Conservation (phyloP, 495 filamentous ascomycete genomes). For the Talaromyces liani region DNA sequence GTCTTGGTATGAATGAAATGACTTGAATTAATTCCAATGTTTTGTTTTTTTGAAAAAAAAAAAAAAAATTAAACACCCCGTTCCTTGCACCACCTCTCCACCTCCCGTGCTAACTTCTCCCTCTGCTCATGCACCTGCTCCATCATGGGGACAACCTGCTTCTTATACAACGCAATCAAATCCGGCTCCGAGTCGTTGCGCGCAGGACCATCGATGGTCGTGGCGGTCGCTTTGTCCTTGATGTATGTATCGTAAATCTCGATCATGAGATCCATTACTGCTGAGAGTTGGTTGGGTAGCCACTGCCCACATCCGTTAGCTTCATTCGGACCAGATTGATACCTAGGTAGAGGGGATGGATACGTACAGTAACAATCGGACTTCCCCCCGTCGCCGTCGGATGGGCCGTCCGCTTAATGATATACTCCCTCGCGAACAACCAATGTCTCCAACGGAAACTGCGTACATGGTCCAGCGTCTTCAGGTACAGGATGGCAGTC, state of each 20-base stretch:
- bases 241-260: conserved; percentile 45
- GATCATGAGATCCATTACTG: conserved; percentile 71
- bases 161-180: conserved; percentile 26
- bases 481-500: conserved; percentile 57
- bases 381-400: conserved; percentile 87
- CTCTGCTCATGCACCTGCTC: conserved; percentile 59
- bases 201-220: conserved; percentile 20
- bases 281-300: conserved; percentile 78
- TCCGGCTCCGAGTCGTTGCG: conserved; percentile 21
- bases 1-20: not conserved
- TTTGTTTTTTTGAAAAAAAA: no score
- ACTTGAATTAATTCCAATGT: not conserved
- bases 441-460: conserved; percentile 92
- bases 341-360: not conserved
- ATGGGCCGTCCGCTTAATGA: conserved; percentile 72
- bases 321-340: not conserved
- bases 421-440: conserved; percentile 93
- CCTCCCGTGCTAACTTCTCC: conserved; percentile 67
- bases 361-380: conserved; percentile 72
- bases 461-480: conserved; percentile 71
- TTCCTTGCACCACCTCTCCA: conserved; percentile 71
- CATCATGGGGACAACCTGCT: conserved; percentile 58
- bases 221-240: conserved; percentile 32
- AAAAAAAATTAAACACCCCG: conserved; percentile 38
- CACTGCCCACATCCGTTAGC: conserved; percentile 37